These are phyloP conservation scores for Pigoraptor vietnamica DNA, from an alignment of 78 protist species.

Conservation along the genomic window DNA sequence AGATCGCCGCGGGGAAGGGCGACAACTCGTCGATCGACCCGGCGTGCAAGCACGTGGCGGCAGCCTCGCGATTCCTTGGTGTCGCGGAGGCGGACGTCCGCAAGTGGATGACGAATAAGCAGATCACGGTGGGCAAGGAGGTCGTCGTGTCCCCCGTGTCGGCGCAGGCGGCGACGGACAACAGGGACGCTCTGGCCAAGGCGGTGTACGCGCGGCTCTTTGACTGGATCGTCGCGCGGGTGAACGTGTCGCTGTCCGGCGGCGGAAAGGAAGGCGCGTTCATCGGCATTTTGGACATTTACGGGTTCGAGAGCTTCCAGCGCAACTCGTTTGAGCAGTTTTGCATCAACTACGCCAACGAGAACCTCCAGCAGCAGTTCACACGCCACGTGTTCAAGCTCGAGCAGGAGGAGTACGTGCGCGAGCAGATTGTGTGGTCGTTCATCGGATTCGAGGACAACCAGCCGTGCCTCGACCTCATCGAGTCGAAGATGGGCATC, in stretches of 20 bases:
- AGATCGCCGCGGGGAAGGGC: not conserved
- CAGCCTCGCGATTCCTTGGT: not conserved
- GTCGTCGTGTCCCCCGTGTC: not conserved
- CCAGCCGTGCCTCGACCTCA: conserved; percentile 68
- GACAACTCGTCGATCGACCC: not conserved
- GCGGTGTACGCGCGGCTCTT: conserved; percentile 50
- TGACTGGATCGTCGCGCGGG: conserved; percentile 48
- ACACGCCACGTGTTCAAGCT: conserved; percentile 46
- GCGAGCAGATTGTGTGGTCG: conserved; percentile 74
- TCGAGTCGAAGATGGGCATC: conserved; percentile 67
- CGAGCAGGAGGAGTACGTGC: conserved; percentile 65
- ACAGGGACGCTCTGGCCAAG: conserved; percentile 67
- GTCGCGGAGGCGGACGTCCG: not conserved
- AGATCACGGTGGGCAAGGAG: not conserved
- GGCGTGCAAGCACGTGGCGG: not conserved
- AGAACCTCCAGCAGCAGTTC: conserved; percentile 53
- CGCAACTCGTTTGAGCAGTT: conserved; percentile 73
- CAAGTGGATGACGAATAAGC: not conserved
- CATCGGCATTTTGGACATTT: conserved; percentile 76
- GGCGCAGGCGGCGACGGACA: not conserved
- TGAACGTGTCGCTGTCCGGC: conserved; percentile 35
- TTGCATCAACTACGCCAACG: conserved; percentile 71
- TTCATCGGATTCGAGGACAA: conserved; percentile 75
- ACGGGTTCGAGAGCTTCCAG: conserved; percentile 67
- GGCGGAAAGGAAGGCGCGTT: not conserved